These are phyloP conservation scores for Priceomyces fermenticarens DNA, from an alignment of 805 yeast genomes.

Conservation along the genomic window DNA sequence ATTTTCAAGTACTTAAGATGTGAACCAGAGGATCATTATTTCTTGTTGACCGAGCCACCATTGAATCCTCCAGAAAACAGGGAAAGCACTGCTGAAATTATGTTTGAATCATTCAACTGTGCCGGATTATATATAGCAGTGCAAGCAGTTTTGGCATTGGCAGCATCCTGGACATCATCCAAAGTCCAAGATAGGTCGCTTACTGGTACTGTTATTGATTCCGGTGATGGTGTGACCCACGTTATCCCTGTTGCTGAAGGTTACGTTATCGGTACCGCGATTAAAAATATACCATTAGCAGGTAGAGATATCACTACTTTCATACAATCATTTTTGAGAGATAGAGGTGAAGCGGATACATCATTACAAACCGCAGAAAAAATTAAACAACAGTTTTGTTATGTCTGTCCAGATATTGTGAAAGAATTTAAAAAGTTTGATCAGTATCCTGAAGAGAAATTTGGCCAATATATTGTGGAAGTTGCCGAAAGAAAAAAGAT, in stretches of 20 bases:
- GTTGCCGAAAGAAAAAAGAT: slow-evolving; percentile 63
- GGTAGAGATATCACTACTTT: slow-evolving; percentile 96
- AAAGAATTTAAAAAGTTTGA: slow-evolving; percentile 94
- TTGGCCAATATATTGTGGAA: slow-evolving; percentile 90
- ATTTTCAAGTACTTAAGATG: slow-evolving; percentile 94
- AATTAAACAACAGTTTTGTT: slow-evolving; percentile 94
- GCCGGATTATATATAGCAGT: slow-evolving; percentile 98
- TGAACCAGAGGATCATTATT: slow-evolving; percentile 98
- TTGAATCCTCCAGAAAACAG: slow-evolving; percentile 99
- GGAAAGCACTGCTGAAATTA: slow-evolving; percentile 97
- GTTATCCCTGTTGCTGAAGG: slow-evolving; percentile 99
- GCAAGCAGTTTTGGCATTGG: slow-evolving; percentile 96
- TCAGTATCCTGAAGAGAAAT: slow-evolving; percentile 81
- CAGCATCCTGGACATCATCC: slow-evolving; percentile 98
- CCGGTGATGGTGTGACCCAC: slow-evolving; percentile 99
- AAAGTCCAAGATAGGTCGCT: slow-evolving; percentile 92
- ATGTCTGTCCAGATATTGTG: slow-evolving; percentile 96
- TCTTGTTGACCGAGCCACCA: slow-evolving; percentile 95
- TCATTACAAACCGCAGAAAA: slow-evolving; percentile 93
- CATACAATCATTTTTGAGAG: slow-evolving; percentile 90
- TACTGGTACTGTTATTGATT: slow-evolving; percentile 97
- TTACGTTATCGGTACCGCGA: slow-evolving; percentile 95
- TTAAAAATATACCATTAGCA: slow-evolving; percentile 96
- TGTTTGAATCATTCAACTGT: slow-evolving; percentile 98
- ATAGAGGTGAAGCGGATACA: slow-evolving; percentile 94